Base-by-base conservation (phyloP, 1,284 basidiomycete species). In the Tilletia indica region DNA sequence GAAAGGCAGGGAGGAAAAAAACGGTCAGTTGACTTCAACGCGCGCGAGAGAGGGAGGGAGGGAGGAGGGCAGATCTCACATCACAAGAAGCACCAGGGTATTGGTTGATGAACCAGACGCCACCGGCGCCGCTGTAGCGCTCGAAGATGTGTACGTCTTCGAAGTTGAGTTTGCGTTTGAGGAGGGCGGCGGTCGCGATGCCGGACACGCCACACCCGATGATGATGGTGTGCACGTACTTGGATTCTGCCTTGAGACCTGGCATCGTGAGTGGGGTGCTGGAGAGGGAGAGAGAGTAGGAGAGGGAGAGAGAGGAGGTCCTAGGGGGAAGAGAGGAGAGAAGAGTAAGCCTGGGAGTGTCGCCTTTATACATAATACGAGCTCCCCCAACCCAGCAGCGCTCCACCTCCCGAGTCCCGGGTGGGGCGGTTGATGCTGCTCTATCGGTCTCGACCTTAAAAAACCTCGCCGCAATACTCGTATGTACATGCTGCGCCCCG, bases 61-160 rank as follows among this genome's bases (percentile, higher is more conserved):
- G 14, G 34, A 14, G 47, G 11, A n/a, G 8, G 19, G n/a, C 3
- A 54, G 51, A 19, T n/a, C 51, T 54, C 51, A 54, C 56, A 54
- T 83, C 82, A 66, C 80, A 82, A 0, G 77, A 82, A 54, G 76
- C 77, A 16, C 78, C 79, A 0, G 82, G 82, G 69, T 84, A 81
- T n/a, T 51, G 63, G 68, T 80, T 80, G 69, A 67, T 68, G 34
- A 49, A 49, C 79, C 79, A 80, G 1, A 78, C 78, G 67, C 67
- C 67, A 39, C 47, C 36, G 31, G 47, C 19, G 6, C 16, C 69
- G 12, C 4, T 11, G 34, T 70, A 71, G 8, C 72, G 68, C 34
- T 77, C 76, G 21, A 77, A 72, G 69, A 77, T 71, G 51, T 68
- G 68, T 54, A 77, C 51, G 36, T 73, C 72, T 64, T 68, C 61